These are phyloP conservation scores for Rhodomyrtus psidioides DNA, from an alignment of 441 rosid genomes.

Conservation along the genomic window DNA sequence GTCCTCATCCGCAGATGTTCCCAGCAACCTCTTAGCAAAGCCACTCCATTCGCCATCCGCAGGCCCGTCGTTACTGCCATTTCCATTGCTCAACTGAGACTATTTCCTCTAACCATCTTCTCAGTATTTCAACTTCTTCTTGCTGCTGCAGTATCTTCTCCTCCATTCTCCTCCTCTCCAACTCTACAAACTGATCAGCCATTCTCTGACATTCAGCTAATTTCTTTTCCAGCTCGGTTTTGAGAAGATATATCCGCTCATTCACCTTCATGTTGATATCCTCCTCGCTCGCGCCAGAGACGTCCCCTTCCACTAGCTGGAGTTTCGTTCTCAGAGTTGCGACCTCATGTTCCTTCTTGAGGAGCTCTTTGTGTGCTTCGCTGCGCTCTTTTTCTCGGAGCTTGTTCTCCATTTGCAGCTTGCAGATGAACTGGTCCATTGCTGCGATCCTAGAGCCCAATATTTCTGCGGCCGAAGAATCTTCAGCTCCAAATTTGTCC, in stretches of 20 bases:
- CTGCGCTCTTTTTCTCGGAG: conserved; percentile 66
- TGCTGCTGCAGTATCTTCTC: conserved; percentile 85
- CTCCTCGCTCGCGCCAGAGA: conserved; percentile 43
- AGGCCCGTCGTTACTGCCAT: conserved; percentile 15
- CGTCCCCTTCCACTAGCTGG: conserved; percentile 38
- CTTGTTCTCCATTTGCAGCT: too few species aligned
- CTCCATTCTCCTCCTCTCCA: conserved; percentile 94
- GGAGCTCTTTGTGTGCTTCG: conserved; percentile 66
- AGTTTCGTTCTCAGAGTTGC: conserved; percentile 45
- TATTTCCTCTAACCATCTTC: conserved; percentile 73
- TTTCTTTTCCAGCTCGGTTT: conserved; percentile 59
- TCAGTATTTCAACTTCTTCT: conserved; percentile 75
- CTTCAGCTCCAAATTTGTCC: conserved; percentile 55
- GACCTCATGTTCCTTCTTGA: conserved; percentile 78
- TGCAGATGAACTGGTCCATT: conserved; percentile 77
- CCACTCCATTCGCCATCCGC: conserved; percentile 42
- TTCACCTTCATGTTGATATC: conserved; percentile 70
- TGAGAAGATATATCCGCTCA: conserved; percentile 44
- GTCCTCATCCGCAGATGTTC: conserved; percentile 60
- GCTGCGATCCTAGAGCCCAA: conserved; percentile 74
- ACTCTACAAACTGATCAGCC: conserved; percentile 77
- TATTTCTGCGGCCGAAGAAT: conserved; percentile 44
- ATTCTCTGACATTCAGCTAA: conserved; percentile 71
- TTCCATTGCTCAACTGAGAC: conserved; percentile 40
- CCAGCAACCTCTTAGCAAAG: conserved; percentile 64